A percentile compares a stretch with the other conserved stretches of the same genome.
Evolutionary conservation across 257 asterid genomes (phyloP).

Genomic region (Ilex aquifolium): DNA sequence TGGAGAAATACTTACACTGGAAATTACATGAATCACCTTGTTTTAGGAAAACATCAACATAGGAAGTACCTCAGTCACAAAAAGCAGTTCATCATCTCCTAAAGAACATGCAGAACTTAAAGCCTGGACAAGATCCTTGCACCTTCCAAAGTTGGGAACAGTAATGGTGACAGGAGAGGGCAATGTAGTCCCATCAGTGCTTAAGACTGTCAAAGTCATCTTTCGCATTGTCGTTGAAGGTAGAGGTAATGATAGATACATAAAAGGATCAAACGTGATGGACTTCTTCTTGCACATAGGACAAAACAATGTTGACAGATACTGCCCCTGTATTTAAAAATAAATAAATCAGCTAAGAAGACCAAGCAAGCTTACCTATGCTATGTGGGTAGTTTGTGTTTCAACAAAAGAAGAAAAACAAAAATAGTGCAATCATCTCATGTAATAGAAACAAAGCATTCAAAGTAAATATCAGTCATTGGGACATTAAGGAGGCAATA

Average conservation of each 20-base stretch:
- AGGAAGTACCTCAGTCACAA: conserved; percentile 53
- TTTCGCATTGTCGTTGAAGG: conserved; percentile 43
- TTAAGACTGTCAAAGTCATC: conserved; percentile 54
- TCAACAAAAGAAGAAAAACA: too few species aligned
- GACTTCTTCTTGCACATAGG: conserved; percentile 58
- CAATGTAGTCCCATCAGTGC: conserved; percentile 34
- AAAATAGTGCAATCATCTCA: too few species aligned
- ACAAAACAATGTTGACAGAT: conserved; percentile 61
- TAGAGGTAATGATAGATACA: conserved; percentile 64
- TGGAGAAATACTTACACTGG: too few species aligned
- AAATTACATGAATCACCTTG: too few species aligned
- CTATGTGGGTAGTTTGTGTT: too few species aligned
- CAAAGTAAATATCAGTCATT: too few species aligned
- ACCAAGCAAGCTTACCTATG: too few species aligned
- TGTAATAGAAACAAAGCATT: too few species aligned
- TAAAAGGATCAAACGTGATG: conserved; percentile 60
- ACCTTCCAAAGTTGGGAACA: conserved; percentile 50
- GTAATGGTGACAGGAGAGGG: conserved; percentile 45
- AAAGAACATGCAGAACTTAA: conserved; percentile 39
- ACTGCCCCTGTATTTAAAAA: conserved; percentile 56
- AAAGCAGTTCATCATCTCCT: conserved; percentile 47
- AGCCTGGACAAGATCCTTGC: conserved; percentile 50
- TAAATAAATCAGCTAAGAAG: not conserved
- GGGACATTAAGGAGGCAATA: too few species aligned
- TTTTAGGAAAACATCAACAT: too few species aligned